A percentile compares a stretch with the other conserved stretches of the same genome.
These are phyloP conservation scores for Lachancea quebecensis DNA, from an alignment of 805 yeast species.

Conservation along the genomic window DNA sequence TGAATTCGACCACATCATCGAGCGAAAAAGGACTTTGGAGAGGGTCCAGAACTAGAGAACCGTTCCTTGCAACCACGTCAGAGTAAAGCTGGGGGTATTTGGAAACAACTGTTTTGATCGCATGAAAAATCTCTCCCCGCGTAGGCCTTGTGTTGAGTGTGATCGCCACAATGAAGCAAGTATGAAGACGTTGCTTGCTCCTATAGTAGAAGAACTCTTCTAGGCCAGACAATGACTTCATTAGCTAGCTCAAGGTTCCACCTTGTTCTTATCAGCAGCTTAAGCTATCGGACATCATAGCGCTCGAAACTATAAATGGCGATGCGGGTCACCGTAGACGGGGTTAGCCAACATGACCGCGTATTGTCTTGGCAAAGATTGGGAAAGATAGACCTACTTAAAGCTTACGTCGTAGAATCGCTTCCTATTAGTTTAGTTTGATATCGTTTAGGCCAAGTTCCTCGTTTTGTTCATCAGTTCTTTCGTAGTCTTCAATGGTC, in stretches of 20 bases:
- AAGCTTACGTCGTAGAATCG: no score
- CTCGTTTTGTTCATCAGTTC: constrained; percentile 86
- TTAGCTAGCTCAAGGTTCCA: not conserved
- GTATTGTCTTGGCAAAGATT: no score
- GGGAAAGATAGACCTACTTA: no score
- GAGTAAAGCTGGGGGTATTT: constrained; percentile 17
- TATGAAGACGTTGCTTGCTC: constrained; percentile 21
- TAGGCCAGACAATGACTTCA: constrained; percentile 11
- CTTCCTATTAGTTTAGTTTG: constrained; percentile 15
- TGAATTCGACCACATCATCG: constrained; percentile 19
- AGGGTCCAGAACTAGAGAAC: not conserved
- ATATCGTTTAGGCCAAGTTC: constrained; percentile 68
- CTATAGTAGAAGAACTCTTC: constrained; percentile 22
- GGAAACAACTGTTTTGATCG: constrained; percentile 12
- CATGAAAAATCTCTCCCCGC: constrained; percentile 6
- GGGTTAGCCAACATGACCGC: no score
- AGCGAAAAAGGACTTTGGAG: constrained; percentile 8
- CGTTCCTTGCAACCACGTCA: constrained; percentile 9
- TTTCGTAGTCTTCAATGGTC: constrained; percentile 82
- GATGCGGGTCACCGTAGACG: no score
- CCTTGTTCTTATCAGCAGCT: no score
- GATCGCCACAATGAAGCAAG: constrained; percentile 22
- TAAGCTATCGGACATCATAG: no score
- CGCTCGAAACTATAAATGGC: no score
- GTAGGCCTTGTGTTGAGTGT: constrained; percentile 18